Percentiles rank a stretch among this genome's conserved stretches.
Conservation (phyloP, 495 filamentous ascomycete genomes). For the Penicillium riverlandense region DNA sequence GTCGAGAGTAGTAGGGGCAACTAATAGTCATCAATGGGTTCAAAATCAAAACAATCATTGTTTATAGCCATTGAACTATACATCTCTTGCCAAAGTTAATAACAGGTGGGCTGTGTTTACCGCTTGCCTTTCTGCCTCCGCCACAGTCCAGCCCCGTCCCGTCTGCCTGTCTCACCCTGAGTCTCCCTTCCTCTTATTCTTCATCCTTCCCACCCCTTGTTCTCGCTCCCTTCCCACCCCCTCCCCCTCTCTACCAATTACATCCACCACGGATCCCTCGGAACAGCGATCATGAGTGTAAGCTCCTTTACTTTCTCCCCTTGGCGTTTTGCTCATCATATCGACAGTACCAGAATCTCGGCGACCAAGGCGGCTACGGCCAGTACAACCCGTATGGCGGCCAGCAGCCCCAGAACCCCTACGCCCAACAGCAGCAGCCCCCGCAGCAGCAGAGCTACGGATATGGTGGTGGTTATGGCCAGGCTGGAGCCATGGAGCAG, state of each 20-base stretch:
- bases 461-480: conserved; percentile 31
- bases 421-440: conserved; percentile 18
- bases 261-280: background rate
- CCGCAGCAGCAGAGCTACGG: conserved; percentile 28
- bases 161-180: too few species aligned
- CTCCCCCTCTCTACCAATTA: background rate
- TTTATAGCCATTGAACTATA: too few species aligned
- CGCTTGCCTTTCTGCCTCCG: conserved; percentile 16
- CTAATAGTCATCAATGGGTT: too few species aligned
- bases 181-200: too few species aligned
- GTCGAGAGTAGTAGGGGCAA: too few species aligned
- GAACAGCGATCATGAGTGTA: conserved; percentile 28
- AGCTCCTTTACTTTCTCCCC: background rate
- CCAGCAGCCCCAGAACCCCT: conserved; percentile 40
- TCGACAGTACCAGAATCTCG: conserved; percentile 26
- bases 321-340: too few species aligned
- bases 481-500: conserved; percentile 35
- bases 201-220: conserved; percentile 17
- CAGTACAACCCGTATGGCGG: conserved; percentile 55
- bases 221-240: background rate
- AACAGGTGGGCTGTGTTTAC: background rate
- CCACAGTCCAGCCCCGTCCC: too few species aligned
- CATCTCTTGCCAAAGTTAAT: too few species aligned
- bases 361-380: conserved; percentile 45
- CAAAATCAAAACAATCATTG: too few species aligned